Percentiles rank a stretch among this genome's conserved stretches.
These are phyloP conservation scores for Russula lepida DNA, from an alignment of 768 basidiomycete genomes.

Conservation along the genomic window DNA sequence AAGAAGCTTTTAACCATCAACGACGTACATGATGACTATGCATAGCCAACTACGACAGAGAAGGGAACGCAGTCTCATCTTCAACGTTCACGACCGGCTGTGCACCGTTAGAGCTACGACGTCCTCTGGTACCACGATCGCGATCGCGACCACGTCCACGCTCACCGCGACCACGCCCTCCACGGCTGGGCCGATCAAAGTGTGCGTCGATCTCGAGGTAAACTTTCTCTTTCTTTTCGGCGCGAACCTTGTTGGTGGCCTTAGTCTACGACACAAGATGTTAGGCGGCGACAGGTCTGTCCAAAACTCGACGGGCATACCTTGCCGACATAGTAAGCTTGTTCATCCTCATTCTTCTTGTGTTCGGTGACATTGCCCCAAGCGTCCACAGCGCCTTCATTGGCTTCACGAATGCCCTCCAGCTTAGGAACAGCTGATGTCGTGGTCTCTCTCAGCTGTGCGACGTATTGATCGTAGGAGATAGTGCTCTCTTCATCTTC, in stretches of 20 bases:
- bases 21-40: conserved; percentile 10
- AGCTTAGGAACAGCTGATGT: conserved; percentile 59
- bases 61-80: conserved; percentile 85
- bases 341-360: conserved; percentile 56
- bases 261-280: conserved; percentile 42
- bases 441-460: conserved; percentile 64
- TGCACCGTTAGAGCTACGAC: conserved; percentile 34
- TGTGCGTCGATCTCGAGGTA: conserved; percentile 87
- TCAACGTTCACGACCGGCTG: conserved; percentile 52
- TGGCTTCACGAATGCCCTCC: conserved; percentile 59
- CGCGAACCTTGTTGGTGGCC: conserved; percentile 50
- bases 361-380: conserved; percentile 68
- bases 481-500: conserved; percentile 93
- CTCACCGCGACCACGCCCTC: conserved; percentile 46
- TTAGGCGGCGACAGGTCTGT: not conserved
- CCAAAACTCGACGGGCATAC: conserved; percentile 31
- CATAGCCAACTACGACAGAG: conserved; percentile 44
- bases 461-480: conserved; percentile 88
- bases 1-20: conserved; percentile 17
- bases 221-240: conserved; percentile 86
- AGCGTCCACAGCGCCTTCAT: conserved; percentile 65
- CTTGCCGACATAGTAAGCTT: conserved; percentile 85
- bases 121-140: conserved; percentile 34
- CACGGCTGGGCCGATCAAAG: conserved; percentile 75
- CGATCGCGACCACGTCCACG: conserved; percentile 35